Base-by-base conservation (phyloP, 2,329 filamentous ascomycete species). In the Diaporthe nobilis region DNA sequence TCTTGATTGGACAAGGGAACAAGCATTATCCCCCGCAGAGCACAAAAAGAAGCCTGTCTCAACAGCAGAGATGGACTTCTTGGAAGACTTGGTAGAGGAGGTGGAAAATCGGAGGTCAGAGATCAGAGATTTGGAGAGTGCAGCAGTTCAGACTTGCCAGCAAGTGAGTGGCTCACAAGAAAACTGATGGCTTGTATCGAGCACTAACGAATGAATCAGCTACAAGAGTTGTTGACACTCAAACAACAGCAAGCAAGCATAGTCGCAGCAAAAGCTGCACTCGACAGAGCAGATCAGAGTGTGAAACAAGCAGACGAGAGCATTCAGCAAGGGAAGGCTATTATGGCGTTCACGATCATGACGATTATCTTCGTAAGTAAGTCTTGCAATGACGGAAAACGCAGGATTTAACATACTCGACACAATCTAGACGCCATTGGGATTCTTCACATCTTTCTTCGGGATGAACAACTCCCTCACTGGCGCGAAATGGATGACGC, bases 291-390 rank as follows among this genome's bases (percentile, higher is more conserved):
- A 25, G 34, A 37, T 1, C 17, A 72, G 22, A 67, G 68, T 5
- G 15, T 63, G n/a, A n/a, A n/a, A n/a, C n/a, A n/a, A n/a, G n/a
- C n/a, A n/a, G n/a, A n/a, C n/a, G n/a, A n/a, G n/a, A n/a, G n/a
- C n/a, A n/a, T n/a, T n/a, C n/a, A n/a, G n/a, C 73, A 75, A 22
- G 73, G 73, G 0, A 63, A 72, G 20, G 55, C 73, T 6, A 47
- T 67, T 1, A 67, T 67, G 73, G 67, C 73, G 1, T 75, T 75
- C 68, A 72, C 73, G 12, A 75, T 72, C n/a, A 75, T 72, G 34
- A 75, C 68, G 5, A 67, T 72, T 2, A 67, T 75, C 1, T 75
- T 72, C 22, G 85, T 86, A 77, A 79, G 85, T 77, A n/a, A n/a
- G n/a, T n/a, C n/a, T n/a, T n/a, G n/a, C n/a, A 9, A 10, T 22